Base-by-base conservation (phyloP, 768 basidiomycete species). In the Candolleomyces efflorescens region DNA sequence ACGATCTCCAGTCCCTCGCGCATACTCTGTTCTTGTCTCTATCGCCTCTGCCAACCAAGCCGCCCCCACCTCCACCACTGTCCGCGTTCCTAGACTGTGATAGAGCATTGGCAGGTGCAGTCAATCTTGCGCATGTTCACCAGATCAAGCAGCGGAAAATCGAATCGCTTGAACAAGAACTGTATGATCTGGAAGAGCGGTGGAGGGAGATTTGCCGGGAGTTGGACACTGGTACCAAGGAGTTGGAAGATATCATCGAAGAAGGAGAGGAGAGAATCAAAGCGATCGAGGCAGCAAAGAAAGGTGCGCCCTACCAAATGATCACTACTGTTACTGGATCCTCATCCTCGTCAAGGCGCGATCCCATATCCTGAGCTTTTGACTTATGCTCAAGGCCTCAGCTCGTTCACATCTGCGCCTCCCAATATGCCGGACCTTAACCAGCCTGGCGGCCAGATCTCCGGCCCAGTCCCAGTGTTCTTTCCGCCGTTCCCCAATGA, bases 401-500 rank as follows among this genome's bases (percentile, higher is more conserved):
- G 89, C 61, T 83, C 89, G 13, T 94, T 92, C 71, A 92, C 92
- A 5, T 92, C 92, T 36, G 92, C 91, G 10, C 92, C 92, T 7
- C 92, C 92, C 10, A 91, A 90, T 65, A 88, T 92, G 84, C 89
- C 89, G 20, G 89, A 90, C 64, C 79, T 85, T 48, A 76, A 77
- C 23, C 72, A 83, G 5, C 85, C 0, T 87, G 87, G 9, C 89
- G 88, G 63, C 85, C 85, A 11, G 87, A 88, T 0, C 85, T 86
- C 17, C 89, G 32, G 32, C 11, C 32, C 32, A 32, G 32, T 32
- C 11, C 32, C 87, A 17, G 67, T 90, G 43, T 92, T 94, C 78
- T 92, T 92, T 74, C 91, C 91, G 38, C 92, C 92, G 11, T 94
- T 92, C 69, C 92, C 92, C 0, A 92, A 92, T 66, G 91, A 92